Evolutionary conservation across 441 rosid species (phyloP).

Genomic region (Pelargonium australe): DNA sequence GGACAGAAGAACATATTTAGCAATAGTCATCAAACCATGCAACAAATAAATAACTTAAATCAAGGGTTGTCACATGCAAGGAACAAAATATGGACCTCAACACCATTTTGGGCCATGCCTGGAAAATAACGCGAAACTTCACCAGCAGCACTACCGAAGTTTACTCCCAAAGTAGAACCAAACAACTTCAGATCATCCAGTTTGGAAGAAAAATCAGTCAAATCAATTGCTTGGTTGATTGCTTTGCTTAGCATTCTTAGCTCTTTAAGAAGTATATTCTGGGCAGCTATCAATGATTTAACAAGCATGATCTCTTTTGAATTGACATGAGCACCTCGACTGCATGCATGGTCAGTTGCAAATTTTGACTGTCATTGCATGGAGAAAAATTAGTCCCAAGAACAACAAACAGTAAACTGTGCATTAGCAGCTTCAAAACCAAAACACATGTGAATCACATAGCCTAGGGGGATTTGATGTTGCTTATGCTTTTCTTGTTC

Average conservation of each 20-base stretch:
- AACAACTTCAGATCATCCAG: constrained; percentile 36
- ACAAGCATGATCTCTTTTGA: constrained; percentile 45
- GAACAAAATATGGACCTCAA: constrained; percentile 64
- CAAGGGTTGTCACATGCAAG: not conserved
- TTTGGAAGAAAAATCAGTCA: constrained; percentile 47
- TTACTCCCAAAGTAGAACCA: constrained; percentile 30
- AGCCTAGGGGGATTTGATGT: constrained; percentile 1
- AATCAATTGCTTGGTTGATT: constrained; percentile 42
- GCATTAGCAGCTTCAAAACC: constrained; percentile 4
- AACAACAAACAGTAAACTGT: constrained; percentile 4
- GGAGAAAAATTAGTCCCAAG: constrained; percentile 6
- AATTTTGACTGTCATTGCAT: constrained; percentile 21
- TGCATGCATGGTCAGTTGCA: constrained; percentile 42
- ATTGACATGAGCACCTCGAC: constrained; percentile 36
- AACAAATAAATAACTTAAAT: constrained; percentile 1
- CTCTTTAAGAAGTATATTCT: constrained; percentile 54
- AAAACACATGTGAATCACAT: constrained; percentile 5
- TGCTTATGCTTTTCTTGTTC: constrained; percentile 1
- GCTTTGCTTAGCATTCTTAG: constrained; percentile 58
- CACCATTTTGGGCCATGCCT: constrained; percentile 54
- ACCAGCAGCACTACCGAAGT: constrained; percentile 25
- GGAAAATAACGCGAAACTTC: constrained; percentile 34
- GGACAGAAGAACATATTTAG: constrained; percentile 15
- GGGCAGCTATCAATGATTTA: constrained; percentile 62
- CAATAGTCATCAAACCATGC: constrained; percentile 3